Evolutionary conservation across 2,329 filamentous ascomycete genomes (phyloP).

Genomic region (Beauveria medogensis): DNA sequence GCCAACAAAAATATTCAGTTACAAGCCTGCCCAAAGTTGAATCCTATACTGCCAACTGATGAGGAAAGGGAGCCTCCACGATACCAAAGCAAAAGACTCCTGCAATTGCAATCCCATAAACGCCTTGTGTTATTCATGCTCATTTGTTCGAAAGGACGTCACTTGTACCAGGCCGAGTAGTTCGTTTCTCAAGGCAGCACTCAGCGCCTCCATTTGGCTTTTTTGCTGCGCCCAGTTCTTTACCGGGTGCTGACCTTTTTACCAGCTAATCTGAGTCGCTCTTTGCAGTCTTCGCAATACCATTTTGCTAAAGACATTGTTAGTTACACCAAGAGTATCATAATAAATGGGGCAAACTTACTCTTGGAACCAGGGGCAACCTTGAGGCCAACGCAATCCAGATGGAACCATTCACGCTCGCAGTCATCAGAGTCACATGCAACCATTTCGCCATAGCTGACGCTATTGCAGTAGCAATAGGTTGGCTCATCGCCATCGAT

Average conservation of each 20-base stretch:
- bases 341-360: constrained; percentile 34
- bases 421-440: constrained; percentile 69
- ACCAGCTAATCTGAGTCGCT: constrained; percentile 48
- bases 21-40: neutral
- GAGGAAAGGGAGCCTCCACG: neutral
- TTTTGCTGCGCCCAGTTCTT: constrained; percentile 2
- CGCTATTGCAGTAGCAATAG: constrained; percentile 73
- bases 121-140: constrained; percentile 10
- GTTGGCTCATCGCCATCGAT: constrained; percentile 64
- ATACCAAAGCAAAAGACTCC: neutral
- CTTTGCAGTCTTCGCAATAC: constrained; percentile 75
- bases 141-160: constrained; percentile 3
- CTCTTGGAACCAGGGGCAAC: constrained; percentile 70
- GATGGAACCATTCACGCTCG: constrained; percentile 73
- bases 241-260: constrained; percentile 44
- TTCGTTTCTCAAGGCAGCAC: neutral
- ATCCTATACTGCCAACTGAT: neutral
- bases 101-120: constrained; percentile 3
- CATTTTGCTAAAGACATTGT: constrained; percentile 55
- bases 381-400: constrained; percentile 72
- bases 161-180: constrained; percentile 4
- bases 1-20: neutral
- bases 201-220: neutral
- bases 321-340: constrained; percentile 15
- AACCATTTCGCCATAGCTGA: constrained; percentile 80